Percentiles rank a stretch among this genome's conserved stretches.
These are phyloP conservation scores for Sonneratia alba DNA, from an alignment of 345 rosid species.

Conservation along the genomic window DNA sequence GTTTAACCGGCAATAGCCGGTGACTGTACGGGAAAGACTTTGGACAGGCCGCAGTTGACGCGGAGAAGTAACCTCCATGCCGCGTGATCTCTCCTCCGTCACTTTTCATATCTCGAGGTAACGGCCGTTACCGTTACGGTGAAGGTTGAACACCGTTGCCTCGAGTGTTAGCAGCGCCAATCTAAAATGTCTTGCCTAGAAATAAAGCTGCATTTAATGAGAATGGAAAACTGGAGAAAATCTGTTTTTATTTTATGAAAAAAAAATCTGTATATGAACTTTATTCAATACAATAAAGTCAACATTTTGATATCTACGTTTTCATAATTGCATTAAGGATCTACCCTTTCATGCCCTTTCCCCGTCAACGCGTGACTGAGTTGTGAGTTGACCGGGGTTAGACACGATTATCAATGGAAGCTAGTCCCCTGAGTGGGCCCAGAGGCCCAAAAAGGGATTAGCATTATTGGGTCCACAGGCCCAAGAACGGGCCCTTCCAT, in stretches of 20 bases:
- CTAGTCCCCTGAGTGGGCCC: background rate
- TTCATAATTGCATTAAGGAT: too few species aligned
- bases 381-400: background rate
- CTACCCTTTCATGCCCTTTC: background rate
- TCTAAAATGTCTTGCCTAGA: background rate
- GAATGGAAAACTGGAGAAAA: too few species aligned
- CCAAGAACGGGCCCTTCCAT: background rate
- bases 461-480: background rate
- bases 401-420: background rate
- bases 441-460: background rate
- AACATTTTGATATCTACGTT: too few species aligned
- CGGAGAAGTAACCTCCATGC: slow-evolving; percentile 10
- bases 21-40: background rate
- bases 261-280: too few species aligned
- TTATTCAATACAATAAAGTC: too few species aligned
- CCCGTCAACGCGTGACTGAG: background rate
- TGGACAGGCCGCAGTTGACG: background rate
- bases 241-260: too few species aligned
- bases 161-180: background rate
- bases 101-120: background rate
- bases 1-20: slow-evolving; percentile 8
- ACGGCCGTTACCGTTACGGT: slow-evolving; percentile 2
- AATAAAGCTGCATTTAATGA: background rate
- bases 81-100: background rate
- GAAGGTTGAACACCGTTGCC: background rate